Base-by-base conservation (phyloP, 805 yeast species). In the Ogataea parapolymorpha region DNA sequence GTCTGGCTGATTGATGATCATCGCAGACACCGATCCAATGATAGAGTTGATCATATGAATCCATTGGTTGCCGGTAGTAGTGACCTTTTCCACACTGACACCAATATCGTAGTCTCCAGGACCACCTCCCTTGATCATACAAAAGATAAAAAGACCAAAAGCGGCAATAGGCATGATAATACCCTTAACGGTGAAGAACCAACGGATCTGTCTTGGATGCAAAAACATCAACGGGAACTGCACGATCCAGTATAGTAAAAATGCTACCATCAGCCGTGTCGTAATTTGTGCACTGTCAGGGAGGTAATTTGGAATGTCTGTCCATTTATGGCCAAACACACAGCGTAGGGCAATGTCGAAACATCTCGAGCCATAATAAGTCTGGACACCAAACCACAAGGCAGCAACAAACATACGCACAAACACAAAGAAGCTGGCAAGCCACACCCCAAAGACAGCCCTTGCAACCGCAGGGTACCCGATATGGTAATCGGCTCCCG, bases 311-410 rank as follows among this genome's bases (percentile, higher is more conserved):
- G 44, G 33, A 10, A 53, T 32, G 26, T 49, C 32, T 4, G n/a
- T n/a, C 56, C 56, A 53, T 32, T 33, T 48, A 34, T 47, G 29
- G 22, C 55, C 53, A 41, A 53, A 53, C 20, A 50, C 38, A 28
- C 55, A 50, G 15, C 53, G 46, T 15, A 59, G 34, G 14, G 61
- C 43, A 30, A 61, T 64, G 34, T 62, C 61, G 27, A 64, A 52
- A 28, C 66, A 65, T 42, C 62, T 58, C 9, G 70, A 66, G 35
- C 66, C 66, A 35, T 59, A 59, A 51, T 60, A 59, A 6, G 69
- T 59, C 44, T 63, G 62, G 33, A 63, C 66, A 14, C 71, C 71
- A 50, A 62, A 68, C 66, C 71, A 63, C 27, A 67, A 61, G 25
- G 61, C 57, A 15, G 68, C 66, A 2, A 63, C 58, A 28, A 64